phyloP scores from a whole-genome alignment of 2,329 filamentous ascomycete genomes.

The Geosmithia morbida region DNA sequence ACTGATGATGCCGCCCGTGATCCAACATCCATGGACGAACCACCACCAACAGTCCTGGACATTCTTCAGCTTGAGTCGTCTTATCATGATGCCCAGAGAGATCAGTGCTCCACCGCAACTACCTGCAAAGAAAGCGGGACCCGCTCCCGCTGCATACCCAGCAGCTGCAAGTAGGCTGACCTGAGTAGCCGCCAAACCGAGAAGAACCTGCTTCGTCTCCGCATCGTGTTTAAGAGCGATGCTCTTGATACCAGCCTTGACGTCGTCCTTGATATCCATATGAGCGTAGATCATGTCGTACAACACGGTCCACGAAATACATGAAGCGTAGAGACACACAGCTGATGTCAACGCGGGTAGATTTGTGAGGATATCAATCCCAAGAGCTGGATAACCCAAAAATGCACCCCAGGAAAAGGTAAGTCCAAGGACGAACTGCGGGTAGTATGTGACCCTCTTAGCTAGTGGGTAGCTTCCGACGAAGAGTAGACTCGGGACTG shows the following conservation, averaged over 20 bases:
- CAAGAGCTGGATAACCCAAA: slow-evolving; percentile 75
- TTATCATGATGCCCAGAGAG: slow-evolving; percentile 53
- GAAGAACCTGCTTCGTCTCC: slow-evolving; percentile 63
- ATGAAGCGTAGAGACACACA: slow-evolving; percentile 58
- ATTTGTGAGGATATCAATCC: slow-evolving; percentile 57
- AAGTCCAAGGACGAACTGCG: slow-evolving; percentile 67
- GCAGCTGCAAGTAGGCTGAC: slow-evolving; percentile 55
- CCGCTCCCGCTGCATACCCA: slow-evolving; percentile 51
- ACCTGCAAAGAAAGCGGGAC: slow-evolving; percentile 52
- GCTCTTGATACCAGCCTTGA: slow-evolving; percentile 75
- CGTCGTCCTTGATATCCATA: slow-evolving; percentile 80
- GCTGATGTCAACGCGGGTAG: slow-evolving; percentile 49
- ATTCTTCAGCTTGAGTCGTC: slow-evolving; percentile 48
- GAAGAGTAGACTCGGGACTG: slow-evolving; percentile 57
- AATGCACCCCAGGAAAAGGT: slow-evolving; percentile 85
- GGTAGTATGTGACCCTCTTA: slow-evolving; percentile 78
- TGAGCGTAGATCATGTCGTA: slow-evolving; percentile 94
- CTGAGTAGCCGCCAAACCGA: slow-evolving; percentile 54
- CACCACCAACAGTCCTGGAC: slow-evolving; percentile 63
- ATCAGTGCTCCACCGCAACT: slow-evolving; percentile 51
- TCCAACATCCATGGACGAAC: slow-evolving; percentile 58
- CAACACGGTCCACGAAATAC: slow-evolving; percentile 73
- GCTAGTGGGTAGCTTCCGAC: slow-evolving; percentile 69
- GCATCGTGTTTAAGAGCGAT: slow-evolving; percentile 69
- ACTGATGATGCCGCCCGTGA: slow-evolving; percentile 50